Evolutionary conservation across 75 land plant species (phyloP), one percentile per base, ranked within the genome.

Genomic region (Pinus taeda): DNA sequence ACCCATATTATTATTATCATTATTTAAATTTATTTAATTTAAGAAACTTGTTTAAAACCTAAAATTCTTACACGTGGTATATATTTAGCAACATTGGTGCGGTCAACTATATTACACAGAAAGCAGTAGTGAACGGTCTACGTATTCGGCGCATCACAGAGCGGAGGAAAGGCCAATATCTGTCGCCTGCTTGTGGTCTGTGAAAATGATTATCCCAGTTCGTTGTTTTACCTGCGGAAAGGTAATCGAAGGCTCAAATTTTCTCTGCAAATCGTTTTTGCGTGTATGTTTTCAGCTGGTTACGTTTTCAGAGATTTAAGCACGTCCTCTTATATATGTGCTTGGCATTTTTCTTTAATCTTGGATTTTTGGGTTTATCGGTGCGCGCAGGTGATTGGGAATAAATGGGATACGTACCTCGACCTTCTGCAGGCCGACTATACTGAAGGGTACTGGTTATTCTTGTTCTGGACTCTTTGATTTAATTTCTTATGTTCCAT

Each of bases 401-500:
- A 95, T 86, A 95, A 95, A 77, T 95, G 98, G 98, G 98, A 95
- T 59, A 89, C 89, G n/a, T 95, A 95, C 83, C 89, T 95, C 49
- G 98, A 95, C 33, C 92, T 95, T 60, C 89, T 95, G n/a, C 94
- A 95, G 85, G 90, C 98, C 20, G 98, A 95, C 74, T 95, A 95
- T 78, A 75, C 89, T 9, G 98, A 95, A 83, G 89, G 98, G 98
- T 93, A 69, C 55, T 49, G 0, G 42, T 39, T 39, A 39, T 39
- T 39, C 42, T 39, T 39, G 2, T 49, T 2, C 12, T 49, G 55
- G 55, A 49, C 55, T 49, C 0, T 45, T 7, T 45, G 7, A 6
- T 8, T 45, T 45, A 8, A 45, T 45, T 45, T 45, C 6, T 39
- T 6, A 39, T 39, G 5, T 39, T 6, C 1, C 53, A 45, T 8